A percentile compares a stretch with the other conserved stretches of the same genome.
Evolutionary conservation across 441 rosid genomes (phyloP).

Genomic region (Erysimum cheiri): DNA sequence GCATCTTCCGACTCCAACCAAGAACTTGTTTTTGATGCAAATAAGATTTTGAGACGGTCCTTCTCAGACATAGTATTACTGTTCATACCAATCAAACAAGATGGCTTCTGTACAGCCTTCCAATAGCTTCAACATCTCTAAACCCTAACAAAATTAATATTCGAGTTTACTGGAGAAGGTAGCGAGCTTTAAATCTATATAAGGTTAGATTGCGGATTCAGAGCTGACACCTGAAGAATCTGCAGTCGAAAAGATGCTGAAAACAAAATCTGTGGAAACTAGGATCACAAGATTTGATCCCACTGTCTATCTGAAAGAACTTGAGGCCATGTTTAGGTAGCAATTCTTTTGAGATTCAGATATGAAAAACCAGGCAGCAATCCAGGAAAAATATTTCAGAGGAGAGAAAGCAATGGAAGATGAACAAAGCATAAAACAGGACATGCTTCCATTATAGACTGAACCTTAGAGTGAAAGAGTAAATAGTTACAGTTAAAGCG

Average conservation of each 20-base stretch:
- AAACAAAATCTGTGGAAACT: constrained; percentile 6
- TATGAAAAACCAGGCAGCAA: constrained; percentile 18
- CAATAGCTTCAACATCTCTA: background rate
- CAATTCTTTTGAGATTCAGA: constrained; percentile 4
- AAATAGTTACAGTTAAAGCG: constrained; percentile 39
- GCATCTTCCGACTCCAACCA: constrained; percentile 9
- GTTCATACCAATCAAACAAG: constrained; percentile 7
- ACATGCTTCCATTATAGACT: constrained; percentile 31
- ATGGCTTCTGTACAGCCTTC: constrained; percentile 21
- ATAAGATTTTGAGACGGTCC: constrained; percentile 15
- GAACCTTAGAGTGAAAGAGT: constrained; percentile 30
- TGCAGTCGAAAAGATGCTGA: background rate
- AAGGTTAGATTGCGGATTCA: constrained; percentile 7
- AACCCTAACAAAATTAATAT: constrained; percentile 8
- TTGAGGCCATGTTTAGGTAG: constrained; percentile 3
- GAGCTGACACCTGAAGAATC: constrained; percentile 15
- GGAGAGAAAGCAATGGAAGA: constrained; percentile 20
- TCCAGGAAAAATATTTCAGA: constrained; percentile 8
- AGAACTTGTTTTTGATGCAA: constrained; percentile 25
- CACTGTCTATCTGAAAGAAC: constrained; percentile 5
- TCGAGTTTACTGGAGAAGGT: background rate
- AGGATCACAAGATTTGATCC: constrained; percentile 19
- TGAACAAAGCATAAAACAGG: constrained; percentile 21
- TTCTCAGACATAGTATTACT: constrained; percentile 4
- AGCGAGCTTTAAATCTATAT: background rate